Evolutionary conservation across 768 basidiomycete genomes (phyloP).

Genomic region (Brasilioporus rufonigricans): DNA sequence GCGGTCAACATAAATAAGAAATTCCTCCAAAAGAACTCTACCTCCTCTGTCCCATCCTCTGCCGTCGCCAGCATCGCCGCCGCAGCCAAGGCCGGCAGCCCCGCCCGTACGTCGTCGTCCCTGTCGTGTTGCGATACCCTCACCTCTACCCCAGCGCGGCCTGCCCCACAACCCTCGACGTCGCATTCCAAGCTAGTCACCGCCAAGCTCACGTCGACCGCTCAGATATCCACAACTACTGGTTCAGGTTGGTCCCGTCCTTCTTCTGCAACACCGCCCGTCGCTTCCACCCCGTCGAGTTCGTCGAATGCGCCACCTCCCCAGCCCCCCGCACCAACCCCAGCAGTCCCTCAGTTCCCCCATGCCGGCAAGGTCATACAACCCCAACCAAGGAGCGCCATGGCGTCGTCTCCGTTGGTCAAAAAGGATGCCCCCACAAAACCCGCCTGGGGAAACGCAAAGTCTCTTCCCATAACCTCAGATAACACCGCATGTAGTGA

Average conservation of each 20-base stretch:
- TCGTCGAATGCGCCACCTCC: constrained; percentile 46
- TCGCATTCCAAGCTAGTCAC: constrained; percentile 83
- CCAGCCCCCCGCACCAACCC: constrained; percentile 39
- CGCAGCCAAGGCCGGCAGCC: constrained; percentile 48
- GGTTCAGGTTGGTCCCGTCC: constrained; percentile 79
- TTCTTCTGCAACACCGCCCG: constrained; percentile 65
- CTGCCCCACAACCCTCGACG: constrained; percentile 48
- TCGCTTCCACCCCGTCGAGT: constrained; percentile 47
- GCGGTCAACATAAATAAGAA: constrained; percentile 95
- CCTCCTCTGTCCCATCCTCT: constrained; percentile 49
- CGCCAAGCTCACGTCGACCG: constrained; percentile 75
- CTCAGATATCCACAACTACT: constrained; percentile 53
- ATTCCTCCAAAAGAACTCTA: constrained; percentile 87
- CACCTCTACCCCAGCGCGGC: constrained; percentile 49
- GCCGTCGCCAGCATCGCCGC: constrained; percentile 40
- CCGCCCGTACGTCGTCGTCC: constrained; percentile 48
- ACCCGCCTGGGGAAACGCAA: constrained; percentile 73
- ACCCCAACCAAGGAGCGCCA: constrained; percentile 49
- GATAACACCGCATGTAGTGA: constrained; percentile 56
- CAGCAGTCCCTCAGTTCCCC: constrained; percentile 48
- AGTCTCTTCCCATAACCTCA: constrained; percentile 31
- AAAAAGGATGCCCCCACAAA: constrained; percentile 37
- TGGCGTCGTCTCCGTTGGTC: constrained; percentile 34
- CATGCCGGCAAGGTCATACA: constrained; percentile 67
- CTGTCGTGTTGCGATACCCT: neutral